These are phyloP conservation scores for Mortierella polycephala DNA, from an alignment of 371 early-diverging fungal species.

Conservation along the genomic window DNA sequence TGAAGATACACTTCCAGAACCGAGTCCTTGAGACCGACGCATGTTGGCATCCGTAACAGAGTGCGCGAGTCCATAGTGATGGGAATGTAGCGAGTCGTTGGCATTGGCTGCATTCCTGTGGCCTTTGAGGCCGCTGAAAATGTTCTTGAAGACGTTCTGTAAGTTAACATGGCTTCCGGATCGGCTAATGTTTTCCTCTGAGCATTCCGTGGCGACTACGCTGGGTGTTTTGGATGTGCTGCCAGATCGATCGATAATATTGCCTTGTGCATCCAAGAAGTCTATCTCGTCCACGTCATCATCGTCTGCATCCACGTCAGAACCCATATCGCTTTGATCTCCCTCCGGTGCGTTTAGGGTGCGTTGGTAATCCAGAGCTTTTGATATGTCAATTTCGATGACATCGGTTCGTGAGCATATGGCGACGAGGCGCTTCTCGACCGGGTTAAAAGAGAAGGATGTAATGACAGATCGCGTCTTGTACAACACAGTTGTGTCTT, in stretches of 20 bases:
- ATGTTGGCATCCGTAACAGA: conserved; percentile 53
- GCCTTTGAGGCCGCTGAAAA: conserved; percentile 21
- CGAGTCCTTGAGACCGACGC: conserved; percentile 37
- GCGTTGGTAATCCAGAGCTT: conserved; percentile 33
- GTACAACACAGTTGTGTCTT: conserved; percentile 38
- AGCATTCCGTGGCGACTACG: conserved; percentile 33
- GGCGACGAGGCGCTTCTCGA: conserved; percentile 59
- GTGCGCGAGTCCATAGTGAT: conserved; percentile 34
- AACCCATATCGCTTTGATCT: conserved; percentile 50
- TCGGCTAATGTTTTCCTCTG: conserved; percentile 29
- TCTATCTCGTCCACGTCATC: conserved; percentile 45
- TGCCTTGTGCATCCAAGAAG: conserved; percentile 47
- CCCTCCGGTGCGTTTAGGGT: conserved; percentile 18
- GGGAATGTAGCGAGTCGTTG: conserved; percentile 24
- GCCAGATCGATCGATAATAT: conserved; percentile 33
- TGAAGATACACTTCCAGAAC: background rate
- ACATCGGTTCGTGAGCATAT: conserved; percentile 67
- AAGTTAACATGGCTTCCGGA: conserved; percentile 33
- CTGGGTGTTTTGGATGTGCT: conserved; percentile 33
- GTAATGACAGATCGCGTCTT: conserved; percentile 53
- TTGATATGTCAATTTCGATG: conserved; percentile 64
- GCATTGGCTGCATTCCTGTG: conserved; percentile 8
- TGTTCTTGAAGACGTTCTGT: conserved; percentile 43
- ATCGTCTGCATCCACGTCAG: conserved; percentile 67
- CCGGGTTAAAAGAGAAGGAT: conserved; percentile 50